Base-by-base conservation (phyloP, 148 eudicot genomes). In the Linanthus parryae region DNA sequence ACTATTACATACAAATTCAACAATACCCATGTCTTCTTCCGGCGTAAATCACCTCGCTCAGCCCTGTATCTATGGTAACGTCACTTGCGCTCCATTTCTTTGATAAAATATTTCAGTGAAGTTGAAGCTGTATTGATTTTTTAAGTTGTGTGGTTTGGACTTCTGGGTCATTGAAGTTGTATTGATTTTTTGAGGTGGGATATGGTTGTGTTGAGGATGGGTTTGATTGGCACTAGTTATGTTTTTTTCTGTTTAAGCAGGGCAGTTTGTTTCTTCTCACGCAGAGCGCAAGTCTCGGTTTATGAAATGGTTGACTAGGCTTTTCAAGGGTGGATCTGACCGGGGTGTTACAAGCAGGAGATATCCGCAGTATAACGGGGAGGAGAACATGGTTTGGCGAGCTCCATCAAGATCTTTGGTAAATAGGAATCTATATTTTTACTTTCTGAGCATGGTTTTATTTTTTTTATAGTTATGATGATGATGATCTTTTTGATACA, bases 251-350 rank as follows among this genome's bases (percentile, higher is more conserved):
- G 22, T 54, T 52, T 54, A 65, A 72, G 63, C 76, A 77, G 83
- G 84, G 33, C 59, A 68, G 37, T 56, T 66, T 67, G 70, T 70
- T 70, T 77, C 68, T 66, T 64, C 81, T 21, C 33, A 58, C 61
- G 57, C 82, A 63, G 96, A 81, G 77, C 74, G 72, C 53, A 87
- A 78, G 37, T 84, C 96, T 8, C 39, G 78, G 61, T 74, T 84
- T 36, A 84, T 84, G 88, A 92, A 82, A 75, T 92, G 96, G 96
- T 39, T 92, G 55, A 74, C 81, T 66, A 87, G 82, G 72, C 48
- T 91, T 29, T 91, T 92, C 44, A 92, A 77, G 59, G 80, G 82
- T 39, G 80, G 90, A 48, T 68, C 91, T 28, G 73, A 67, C 48
- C 65, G 61, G 44, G 65, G 73, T 7, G 66, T 56, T 11, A 44